Conservation (phyloP, 768 basidiomycete species). For the Podaxis sp. region DNA sequence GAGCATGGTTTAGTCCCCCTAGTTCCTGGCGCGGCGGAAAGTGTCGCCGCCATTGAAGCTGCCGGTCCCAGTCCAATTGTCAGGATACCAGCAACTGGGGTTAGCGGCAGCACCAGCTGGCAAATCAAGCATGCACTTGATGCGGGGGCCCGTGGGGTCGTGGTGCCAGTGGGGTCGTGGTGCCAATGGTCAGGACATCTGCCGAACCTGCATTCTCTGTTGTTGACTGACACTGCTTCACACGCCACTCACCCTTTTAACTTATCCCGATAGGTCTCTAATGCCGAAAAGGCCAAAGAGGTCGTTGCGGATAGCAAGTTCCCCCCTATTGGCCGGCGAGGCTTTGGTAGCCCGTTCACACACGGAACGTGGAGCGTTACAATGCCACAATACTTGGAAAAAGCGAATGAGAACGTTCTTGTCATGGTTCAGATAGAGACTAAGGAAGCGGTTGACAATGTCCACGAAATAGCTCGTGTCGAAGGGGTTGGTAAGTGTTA, state of each 20-base stretch:
- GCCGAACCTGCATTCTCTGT: background rate
- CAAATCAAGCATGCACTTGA: conserved; percentile 74
- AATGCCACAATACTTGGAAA: conserved; percentile 47
- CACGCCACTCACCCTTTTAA: background rate
- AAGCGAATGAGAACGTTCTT: conserved; percentile 55
- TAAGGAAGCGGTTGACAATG: conserved; percentile 55
- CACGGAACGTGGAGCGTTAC: conserved; percentile 58
- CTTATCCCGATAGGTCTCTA: conserved; percentile 45
- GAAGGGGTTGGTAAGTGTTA: conserved; percentile 55
- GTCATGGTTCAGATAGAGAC: conserved; percentile 73
- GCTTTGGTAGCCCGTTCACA: conserved; percentile 66
- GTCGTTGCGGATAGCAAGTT: conserved; percentile 59
- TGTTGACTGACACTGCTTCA: background rate
- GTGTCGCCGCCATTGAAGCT: conserved; percentile 51
- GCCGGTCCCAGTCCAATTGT: conserved; percentile 58
- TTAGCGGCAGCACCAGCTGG: conserved; percentile 56
- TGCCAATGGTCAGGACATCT: conserved; percentile 56
- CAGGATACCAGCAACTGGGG: conserved; percentile 63
- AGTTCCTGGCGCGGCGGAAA: conserved; percentile 56
- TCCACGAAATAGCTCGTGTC: conserved; percentile 57
- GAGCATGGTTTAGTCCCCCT: conserved; percentile 65
- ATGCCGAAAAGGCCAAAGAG: conserved; percentile 53
- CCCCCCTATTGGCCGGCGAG: conserved; percentile 61
- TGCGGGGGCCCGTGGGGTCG: conserved; percentile 61
- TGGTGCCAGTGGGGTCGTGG: conserved; percentile 69